Base-by-base conservation (phyloP, 257 asterid species). In the Solanum bulbocastanum region DNA sequence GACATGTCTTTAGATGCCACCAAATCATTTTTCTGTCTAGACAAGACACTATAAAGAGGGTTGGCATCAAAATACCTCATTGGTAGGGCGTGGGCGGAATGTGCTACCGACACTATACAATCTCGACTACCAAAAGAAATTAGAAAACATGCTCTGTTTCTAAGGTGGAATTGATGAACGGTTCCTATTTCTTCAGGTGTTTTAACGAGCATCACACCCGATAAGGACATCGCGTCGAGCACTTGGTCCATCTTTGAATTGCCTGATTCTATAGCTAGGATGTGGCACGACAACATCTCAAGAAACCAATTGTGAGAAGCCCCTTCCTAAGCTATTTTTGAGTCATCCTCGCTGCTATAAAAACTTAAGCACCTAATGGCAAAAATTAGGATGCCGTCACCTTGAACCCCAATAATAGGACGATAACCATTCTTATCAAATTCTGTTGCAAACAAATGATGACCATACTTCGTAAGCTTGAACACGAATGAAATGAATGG, bases 401-500 rank as follows among this genome's bases (percentile, higher is more conserved):
- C 98, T 62, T 93, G 92, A 86, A 92, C 98, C 84, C 98, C 98
- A 36, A 93, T 92, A 33, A 94, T 97, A 56, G 94, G 87, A 91
- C 92, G 91, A 89, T 90, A 87, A 42, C 96, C 97, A 86, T 73
- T 92, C 87, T 84, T 90, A 66, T 94, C 95, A 89, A 95, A 95
- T 71, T 94, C 93, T 32, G 92, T 87, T 13, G 16, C 18, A 46
- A 18, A 46, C 40, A 94, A 93, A 74, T 92, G 49, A 92, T 95
- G 96, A 88, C 88, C 98, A 60, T 22, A 60, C 8, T 58, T 58
- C 14, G 1, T 8, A 60, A 7, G 69, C 69, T 13, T 22, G 30
- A 60, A 9, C 69, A 60, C 30, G 12, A 23, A 60, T 8, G 11
- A 14, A 60, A 23, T 60, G 30, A 25, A 23, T 1, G 4, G 5